phyloP scores from a whole-genome alignment of 495 filamentous ascomycete species.

The Glonium stellatum region DNA sequence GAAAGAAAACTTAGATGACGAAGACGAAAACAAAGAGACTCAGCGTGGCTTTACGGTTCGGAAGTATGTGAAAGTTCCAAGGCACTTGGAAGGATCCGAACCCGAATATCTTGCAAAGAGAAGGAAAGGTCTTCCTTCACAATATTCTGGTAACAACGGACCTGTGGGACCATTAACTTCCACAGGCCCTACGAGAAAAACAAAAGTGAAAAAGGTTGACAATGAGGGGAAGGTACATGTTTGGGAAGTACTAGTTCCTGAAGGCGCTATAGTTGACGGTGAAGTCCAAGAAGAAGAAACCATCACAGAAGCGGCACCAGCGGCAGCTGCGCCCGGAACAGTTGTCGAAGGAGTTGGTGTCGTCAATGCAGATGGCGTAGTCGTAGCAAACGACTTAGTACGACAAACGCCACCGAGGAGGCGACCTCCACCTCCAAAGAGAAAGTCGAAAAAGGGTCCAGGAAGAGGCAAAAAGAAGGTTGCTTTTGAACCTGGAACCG shows the following conservation, averaged over 20 bases:
- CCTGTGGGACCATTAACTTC: slow-evolving; percentile 42
- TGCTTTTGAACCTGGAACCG: slow-evolving; percentile 30
- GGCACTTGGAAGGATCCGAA: slow-evolving; percentile 66
- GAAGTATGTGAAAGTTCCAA: slow-evolving; percentile 73
- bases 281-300: slow-evolving; percentile 61
- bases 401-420: slow-evolving; percentile 45
- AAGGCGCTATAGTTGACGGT: slow-evolving; percentile 74
- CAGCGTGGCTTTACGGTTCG: slow-evolving; percentile 60
- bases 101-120: slow-evolving; percentile 82
- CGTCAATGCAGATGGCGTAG: slow-evolving; percentile 54
- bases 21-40: slow-evolving; percentile 42
- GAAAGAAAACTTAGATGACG: slow-evolving; percentile 42
- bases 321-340: slow-evolving; percentile 48
- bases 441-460: slow-evolving; percentile 34
- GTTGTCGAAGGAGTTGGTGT: slow-evolving; percentile 57
- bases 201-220: slow-evolving; percentile 69
- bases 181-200: slow-evolving; percentile 56
- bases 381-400: slow-evolving; percentile 47
- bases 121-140: slow-evolving; percentile 61
- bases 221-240: slow-evolving; percentile 71
- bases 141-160: slow-evolving; percentile 40
- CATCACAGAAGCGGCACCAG: slow-evolving; percentile 35
- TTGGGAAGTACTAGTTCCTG: slow-evolving; percentile 71
- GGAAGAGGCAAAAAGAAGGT: slow-evolving; percentile 38
- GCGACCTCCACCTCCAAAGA: slow-evolving; percentile 59